Percentiles rank a stretch among this genome's conserved stretches.
phyloP scores from a whole-genome alignment of 2,329 filamentous ascomycete species.

The Hirsutella thompsonii region DNA sequence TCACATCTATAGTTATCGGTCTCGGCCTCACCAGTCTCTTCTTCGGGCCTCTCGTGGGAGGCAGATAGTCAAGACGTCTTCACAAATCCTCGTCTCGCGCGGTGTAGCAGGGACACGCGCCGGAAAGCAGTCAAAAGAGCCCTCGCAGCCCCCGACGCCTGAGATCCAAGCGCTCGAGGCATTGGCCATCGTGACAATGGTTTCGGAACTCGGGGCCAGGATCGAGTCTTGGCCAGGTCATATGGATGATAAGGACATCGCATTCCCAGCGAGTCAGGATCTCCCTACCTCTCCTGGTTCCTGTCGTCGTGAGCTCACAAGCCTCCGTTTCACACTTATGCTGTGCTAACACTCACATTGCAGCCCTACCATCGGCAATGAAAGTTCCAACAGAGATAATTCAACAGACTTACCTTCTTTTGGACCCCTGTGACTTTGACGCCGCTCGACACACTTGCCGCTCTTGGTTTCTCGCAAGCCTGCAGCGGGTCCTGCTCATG shows the following conservation, averaged over 20 bases:
- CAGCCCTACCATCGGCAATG: conserved; percentile 11
- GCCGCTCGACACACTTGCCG: conserved; percentile 46
- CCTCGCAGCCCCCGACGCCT: conserved; percentile 3
- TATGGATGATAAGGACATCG: too few relatives aligned
- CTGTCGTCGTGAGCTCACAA: too few relatives aligned
- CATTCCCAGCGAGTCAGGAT: too few relatives aligned
- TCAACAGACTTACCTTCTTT: conserved; percentile 19
- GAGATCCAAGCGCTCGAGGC: conserved; percentile 1
- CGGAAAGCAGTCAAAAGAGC: conserved; percentile 3
- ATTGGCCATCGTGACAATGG: conserved; percentile 8
- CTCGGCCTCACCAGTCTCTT: background rate
- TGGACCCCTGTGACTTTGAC: conserved; percentile 36
- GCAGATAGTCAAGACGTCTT: conserved; percentile 13
- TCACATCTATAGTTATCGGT: too few relatives aligned
- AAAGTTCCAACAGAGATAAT: conserved; percentile 22
- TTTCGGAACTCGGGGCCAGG: conserved; percentile 6
- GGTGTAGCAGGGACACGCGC: conserved; percentile 11
- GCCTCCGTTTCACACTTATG: too few relatives aligned
- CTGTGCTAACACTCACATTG: background rate
- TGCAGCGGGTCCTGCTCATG: conserved; percentile 36
- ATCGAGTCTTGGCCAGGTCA: conserved; percentile 6
- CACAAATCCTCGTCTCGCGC: conserved; percentile 14
- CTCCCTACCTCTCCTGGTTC: too few relatives aligned
- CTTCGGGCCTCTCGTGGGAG: conserved; percentile 1
- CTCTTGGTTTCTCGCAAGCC: conserved; percentile 43